These are phyloP conservation scores for Colletotrichum siamense DNA, from an alignment of 2,329 filamentous ascomycete species.

Conservation along the genomic window DNA sequence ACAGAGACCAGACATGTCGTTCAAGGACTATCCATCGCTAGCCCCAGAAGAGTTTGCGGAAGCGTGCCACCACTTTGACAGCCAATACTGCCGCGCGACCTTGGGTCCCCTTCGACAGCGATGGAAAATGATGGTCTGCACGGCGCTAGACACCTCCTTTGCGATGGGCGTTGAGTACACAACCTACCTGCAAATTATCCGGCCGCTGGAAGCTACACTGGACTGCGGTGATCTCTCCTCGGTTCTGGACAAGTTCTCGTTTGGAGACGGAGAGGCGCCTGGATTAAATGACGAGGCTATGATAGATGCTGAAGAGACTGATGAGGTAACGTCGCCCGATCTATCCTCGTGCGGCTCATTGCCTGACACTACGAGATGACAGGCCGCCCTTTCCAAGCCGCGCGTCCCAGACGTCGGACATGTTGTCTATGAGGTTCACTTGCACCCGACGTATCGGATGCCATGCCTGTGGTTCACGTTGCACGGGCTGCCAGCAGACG, in stretches of 20 bases:
- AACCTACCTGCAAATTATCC: conserved; percentile 63
- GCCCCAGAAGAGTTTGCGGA: conserved; percentile 67
- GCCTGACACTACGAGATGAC: not conserved
- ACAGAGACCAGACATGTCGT: conserved; percentile 24
- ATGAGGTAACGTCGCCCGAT: conserved; percentile 45
- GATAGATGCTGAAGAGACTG: conserved; percentile 56
- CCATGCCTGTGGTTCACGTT: conserved; percentile 80
- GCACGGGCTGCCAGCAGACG: conserved; percentile 60
- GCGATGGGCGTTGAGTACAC: conserved; percentile 46
- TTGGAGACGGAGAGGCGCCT: conserved; percentile 34
- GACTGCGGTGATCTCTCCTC: conserved; percentile 52
- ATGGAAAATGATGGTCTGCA: conserved; percentile 61
- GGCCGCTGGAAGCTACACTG: conserved; percentile 51
- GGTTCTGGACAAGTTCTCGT: conserved; percentile 50
- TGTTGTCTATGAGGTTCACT: conserved; percentile 76
- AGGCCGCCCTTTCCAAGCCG: conserved; percentile 47
- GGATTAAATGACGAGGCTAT: conserved; percentile 48
- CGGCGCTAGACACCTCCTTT: conserved; percentile 53
- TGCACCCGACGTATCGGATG: conserved; percentile 76
- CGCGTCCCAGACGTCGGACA: conserved; percentile 42
- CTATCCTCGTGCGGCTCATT: not conserved
- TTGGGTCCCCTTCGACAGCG: conserved; percentile 58
- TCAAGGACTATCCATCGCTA: conserved; percentile 66
- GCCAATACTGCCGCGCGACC: conserved; percentile 62
- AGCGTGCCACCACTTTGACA: conserved; percentile 67